phyloP scores from a whole-genome alignment of 495 filamentous ascomycete genomes.

The Emericellopsis terricola region DNA sequence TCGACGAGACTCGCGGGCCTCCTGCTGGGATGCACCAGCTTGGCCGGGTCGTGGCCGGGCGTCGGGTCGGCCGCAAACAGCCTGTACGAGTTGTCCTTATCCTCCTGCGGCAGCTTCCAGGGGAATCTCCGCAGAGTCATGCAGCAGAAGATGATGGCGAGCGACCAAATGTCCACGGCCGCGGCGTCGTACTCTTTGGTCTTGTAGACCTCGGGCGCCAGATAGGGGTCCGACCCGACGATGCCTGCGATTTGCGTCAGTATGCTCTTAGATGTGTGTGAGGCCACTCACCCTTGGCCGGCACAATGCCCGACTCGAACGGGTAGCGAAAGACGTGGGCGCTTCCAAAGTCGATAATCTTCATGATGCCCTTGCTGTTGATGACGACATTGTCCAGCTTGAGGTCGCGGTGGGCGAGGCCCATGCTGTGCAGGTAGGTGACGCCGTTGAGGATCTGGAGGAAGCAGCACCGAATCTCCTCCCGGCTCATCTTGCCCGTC shows the following conservation, averaged over 20 bases:
- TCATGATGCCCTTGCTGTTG: constrained; percentile 96
- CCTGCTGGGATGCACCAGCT: constrained; percentile 19
- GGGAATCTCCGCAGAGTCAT: constrained; percentile 94
- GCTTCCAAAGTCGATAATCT: constrained; percentile 98
- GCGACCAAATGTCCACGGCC: constrained; percentile 90
- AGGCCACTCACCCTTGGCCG: constrained; percentile 58
- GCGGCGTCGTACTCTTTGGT: constrained; percentile 88
- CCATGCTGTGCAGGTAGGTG: constrained; percentile 95
- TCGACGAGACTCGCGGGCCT: too few relatives aligned
- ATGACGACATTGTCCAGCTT: constrained; percentile 98
- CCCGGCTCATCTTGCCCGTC: constrained; percentile 93
- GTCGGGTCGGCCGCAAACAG: constrained; percentile 69
- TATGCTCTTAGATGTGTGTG: constrained; percentile 2
- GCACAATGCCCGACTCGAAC: constrained; percentile 82
- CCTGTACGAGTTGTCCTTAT: constrained; percentile 88
- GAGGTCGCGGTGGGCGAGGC: constrained; percentile 84
- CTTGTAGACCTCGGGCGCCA: constrained; percentile 94
- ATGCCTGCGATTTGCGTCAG: constrained; percentile 41
- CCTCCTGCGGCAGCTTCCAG: constrained; percentile 86
- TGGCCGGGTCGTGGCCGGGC: constrained; percentile 31
- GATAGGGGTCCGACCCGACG: constrained; percentile 92
- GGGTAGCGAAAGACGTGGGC: constrained; percentile 94
- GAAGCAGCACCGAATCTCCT: constrained; percentile 80
- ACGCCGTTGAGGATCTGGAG: constrained; percentile 91
- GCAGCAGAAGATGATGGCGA: constrained; percentile 97